Percentiles rank a stretch among this genome's conserved stretches.
These are phyloP conservation scores for Penicillium taxi DNA, from an alignment of 495 filamentous ascomycete genomes.

Conservation along the genomic window DNA sequence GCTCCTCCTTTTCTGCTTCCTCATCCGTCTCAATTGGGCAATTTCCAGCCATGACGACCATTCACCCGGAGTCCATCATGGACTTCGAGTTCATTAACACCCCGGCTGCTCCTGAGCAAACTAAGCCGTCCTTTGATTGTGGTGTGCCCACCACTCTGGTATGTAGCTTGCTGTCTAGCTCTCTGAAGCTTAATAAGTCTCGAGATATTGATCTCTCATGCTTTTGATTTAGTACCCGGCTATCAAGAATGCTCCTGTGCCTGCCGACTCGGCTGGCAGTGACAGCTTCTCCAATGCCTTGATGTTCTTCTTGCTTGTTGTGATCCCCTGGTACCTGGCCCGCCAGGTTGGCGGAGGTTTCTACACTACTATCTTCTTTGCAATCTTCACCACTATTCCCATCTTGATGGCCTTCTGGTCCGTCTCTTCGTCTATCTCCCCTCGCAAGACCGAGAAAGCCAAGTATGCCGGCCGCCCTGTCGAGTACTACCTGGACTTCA, in stretches of 20 bases:
- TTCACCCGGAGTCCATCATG: constrained; percentile 47
- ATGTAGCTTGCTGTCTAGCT: constrained; percentile 7
- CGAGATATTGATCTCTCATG: not conserved
- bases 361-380: constrained; percentile 51
- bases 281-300: constrained; percentile 52
- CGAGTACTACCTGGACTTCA: constrained; percentile 80
- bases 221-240: constrained; percentile 45
- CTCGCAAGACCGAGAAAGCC: constrained; percentile 53
- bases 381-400: constrained; percentile 48
- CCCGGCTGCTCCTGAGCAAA: constrained; percentile 44
- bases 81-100: constrained; percentile 64
- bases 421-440: constrained; percentile 48
- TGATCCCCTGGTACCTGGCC: constrained; percentile 47
- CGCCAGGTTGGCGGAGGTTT: constrained; percentile 49
- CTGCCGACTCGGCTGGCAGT: constrained; percentile 53
- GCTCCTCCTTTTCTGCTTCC: constrained; percentile 17
- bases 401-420: constrained; percentile 53
- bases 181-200: not conserved
- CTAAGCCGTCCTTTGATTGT: constrained; percentile 27
- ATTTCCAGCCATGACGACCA: constrained; percentile 36
- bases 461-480: constrained; percentile 65
- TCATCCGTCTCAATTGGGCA: constrained; percentile 19
- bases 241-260: constrained; percentile 57
- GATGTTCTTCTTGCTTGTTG: constrained; percentile 42
- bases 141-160: constrained; percentile 25